Base-by-base conservation (phyloP, 2,329 filamentous ascomycete genomes). In the Immersiporthe knoxdaviesiana region DNA sequence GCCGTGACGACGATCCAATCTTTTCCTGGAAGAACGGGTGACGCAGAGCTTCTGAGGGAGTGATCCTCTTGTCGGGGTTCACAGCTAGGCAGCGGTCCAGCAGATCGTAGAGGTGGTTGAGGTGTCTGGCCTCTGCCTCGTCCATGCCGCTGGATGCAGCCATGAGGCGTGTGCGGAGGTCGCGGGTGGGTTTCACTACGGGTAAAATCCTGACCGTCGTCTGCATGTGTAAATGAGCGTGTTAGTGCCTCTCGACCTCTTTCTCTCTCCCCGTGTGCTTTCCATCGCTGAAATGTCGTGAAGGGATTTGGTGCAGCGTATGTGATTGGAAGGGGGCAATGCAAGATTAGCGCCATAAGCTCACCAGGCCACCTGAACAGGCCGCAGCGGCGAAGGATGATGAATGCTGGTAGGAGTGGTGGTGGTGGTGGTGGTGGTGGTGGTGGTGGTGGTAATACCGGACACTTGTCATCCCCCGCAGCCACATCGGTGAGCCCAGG, bases 61-160 rank as follows among this genome's bases (percentile, higher is more conserved):
- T 95, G 75, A 96, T 92, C 72, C 96, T 88, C 84, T 97, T 97
- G 78, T 97, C 94, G 0, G 95, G 93, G 77, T 98, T 97, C 72
- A 98, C 85, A 69, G 91, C 89, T 72, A 99, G 84, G 77, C 94
- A 98, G 67, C 92, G 91, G 76, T 97, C 94, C 68, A 99, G 82
- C 63, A 99, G 82, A 79, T 98, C 94, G 74, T 93, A 85, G 79
- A 99, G 97, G 66, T 91, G 85, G 70, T 91, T 90, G 71, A 97
- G 82, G 75, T 97, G 93, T 78, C 90, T 91, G 52, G 87, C 83
- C 78, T 96, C 93, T 12, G 84, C 83, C 71, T 94, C 91, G 63
- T 84, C 88, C 84, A 97, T 90, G 65, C 90, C 91, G 68, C 88
- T 88, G 7, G 90, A 90, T 30, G 90, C 92, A 71, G 90, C 89